These are phyloP conservation scores for Zygotorulaspora sp. DNA, from an alignment of 805 yeast species.

Conservation along the genomic window DNA sequence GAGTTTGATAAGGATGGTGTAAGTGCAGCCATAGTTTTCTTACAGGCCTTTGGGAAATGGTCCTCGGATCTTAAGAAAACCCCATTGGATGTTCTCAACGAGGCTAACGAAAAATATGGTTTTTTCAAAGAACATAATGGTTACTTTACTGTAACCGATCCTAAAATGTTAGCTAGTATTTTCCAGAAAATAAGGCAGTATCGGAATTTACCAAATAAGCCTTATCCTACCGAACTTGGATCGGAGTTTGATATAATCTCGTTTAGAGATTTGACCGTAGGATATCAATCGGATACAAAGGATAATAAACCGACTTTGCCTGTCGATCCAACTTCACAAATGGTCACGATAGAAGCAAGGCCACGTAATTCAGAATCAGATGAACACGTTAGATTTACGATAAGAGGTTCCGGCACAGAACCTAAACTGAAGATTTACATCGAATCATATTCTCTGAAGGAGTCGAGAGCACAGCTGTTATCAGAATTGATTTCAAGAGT, in stretches of 20 bases:
- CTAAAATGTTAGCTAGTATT: slow-evolving; percentile 46
- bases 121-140: slow-evolving; percentile 83
- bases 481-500: slow-evolving; percentile 67
- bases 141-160: slow-evolving; percentile 64
- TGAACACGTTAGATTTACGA: slow-evolving; percentile 63
- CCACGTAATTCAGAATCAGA: slow-evolving; percentile 20
- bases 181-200: slow-evolving; percentile 51
- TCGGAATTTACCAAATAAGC: slow-evolving; percentile 19
- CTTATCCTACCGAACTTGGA: slow-evolving; percentile 52
- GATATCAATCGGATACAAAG: slow-evolving; percentile 66
- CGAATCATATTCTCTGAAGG: slow-evolving; percentile 59
- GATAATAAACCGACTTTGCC: slow-evolving; percentile 64
- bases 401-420: slow-evolving; percentile 95
- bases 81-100: slow-evolving; percentile 46
- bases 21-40: slow-evolving; percentile 68
- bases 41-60: slow-evolving; percentile 63
- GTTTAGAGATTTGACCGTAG: slow-evolving; percentile 84
- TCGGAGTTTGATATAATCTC: slow-evolving; percentile 45
- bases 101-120: slow-evolving; percentile 65
- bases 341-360: slow-evolving; percentile 66
- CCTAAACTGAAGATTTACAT: slow-evolving; percentile 90
- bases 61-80: slow-evolving; percentile 37
- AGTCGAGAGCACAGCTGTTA: slow-evolving; percentile 42
- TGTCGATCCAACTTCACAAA: slow-evolving; percentile 67
- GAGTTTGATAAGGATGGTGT: slow-evolving; percentile 89